phyloP scores from a whole-genome alignment of 2,329 filamentous ascomycete genomes.

The Piedraia hortae region DNA sequence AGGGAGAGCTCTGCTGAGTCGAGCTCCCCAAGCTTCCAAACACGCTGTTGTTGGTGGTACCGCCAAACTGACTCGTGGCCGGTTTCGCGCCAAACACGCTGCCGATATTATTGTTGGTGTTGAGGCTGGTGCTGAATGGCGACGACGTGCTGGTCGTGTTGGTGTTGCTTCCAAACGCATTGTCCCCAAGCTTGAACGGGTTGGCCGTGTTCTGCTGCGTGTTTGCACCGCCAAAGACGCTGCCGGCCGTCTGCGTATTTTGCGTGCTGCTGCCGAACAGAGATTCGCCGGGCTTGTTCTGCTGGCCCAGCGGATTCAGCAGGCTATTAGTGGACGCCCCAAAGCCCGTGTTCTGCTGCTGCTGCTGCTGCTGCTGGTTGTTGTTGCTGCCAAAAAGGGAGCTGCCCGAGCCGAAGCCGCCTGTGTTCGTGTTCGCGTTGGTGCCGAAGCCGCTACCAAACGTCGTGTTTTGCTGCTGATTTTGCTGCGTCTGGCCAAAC shows the following conservation, averaged over 20 bases:
- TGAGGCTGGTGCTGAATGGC: no score
- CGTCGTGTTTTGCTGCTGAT: slow-evolving; percentile 1
- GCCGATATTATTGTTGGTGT: slow-evolving; percentile 11
- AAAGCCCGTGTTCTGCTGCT: slow-evolving; percentile 7
- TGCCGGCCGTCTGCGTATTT: slow-evolving; percentile 2
- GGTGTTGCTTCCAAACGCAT: slow-evolving; percentile 16
- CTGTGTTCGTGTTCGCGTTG: slow-evolving; percentile 15
- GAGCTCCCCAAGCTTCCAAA: slow-evolving; percentile 15
- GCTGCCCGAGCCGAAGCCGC: slow-evolving; percentile 16
- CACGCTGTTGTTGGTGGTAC: slow-evolving; percentile 16
- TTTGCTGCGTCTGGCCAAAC: slow-evolving; percentile 12
- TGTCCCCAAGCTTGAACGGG: slow-evolving; percentile 7
- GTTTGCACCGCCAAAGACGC: slow-evolving; percentile 13
- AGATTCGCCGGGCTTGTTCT: slow-evolving; percentile 5
- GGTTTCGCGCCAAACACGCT: slow-evolving; percentile 16
- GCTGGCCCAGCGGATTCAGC: no score
- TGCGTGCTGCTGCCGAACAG: slow-evolving; percentile 7
- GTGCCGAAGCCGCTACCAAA: slow-evolving; percentile 20
- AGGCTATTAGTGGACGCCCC: slow-evolving; percentile 3
- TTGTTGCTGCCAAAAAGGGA: slow-evolving; percentile 20
- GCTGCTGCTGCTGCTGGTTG: slow-evolving; percentile 5
- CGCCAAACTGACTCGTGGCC: slow-evolving; percentile 16
- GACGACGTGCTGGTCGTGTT: slow-evolving; percentile 12
- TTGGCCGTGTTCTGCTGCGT: slow-evolving; percentile 10
- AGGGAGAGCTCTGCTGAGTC: slow-evolving; percentile 11